Conservation (phyloP, 2,329 filamentous ascomycete species). For the Clarireedia monteithiana region DNA sequence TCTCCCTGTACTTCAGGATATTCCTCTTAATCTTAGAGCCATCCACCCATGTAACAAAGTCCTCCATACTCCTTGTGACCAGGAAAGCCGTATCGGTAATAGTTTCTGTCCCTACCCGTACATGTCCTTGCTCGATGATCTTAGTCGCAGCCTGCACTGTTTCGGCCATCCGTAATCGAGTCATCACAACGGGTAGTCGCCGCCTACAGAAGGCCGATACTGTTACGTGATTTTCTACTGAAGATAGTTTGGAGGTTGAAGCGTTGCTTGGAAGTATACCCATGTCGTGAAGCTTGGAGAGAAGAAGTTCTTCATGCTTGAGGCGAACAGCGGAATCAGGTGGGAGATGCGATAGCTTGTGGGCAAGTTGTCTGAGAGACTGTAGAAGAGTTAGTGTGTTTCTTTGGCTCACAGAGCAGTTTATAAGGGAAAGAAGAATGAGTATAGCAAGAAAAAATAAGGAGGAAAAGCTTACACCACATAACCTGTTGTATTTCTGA, state of each 20-base stretch:
- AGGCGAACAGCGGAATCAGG: conserved; percentile 68
- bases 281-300: conserved; percentile 91
- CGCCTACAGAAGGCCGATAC: conserved; percentile 83
- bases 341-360: conserved; percentile 77
- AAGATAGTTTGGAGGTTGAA: conserved; percentile 62
- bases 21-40: conserved; percentile 96
- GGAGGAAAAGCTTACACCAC: conserved; percentile 46
- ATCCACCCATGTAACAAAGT: conserved; percentile 94
- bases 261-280: conserved; percentile 67
- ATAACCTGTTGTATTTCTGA: conserved; percentile 57
- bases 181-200: conserved; percentile 85
- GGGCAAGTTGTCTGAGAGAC: conserved; percentile 84
- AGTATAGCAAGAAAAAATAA: neutral
- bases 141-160: conserved; percentile 76
- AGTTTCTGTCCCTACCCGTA: conserved; percentile 83
- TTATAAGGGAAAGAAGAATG: neutral
- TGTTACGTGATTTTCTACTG: conserved; percentile 81
- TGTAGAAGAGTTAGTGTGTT: conserved; percentile 30
- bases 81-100: conserved; percentile 85
- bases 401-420: neutral
- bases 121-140: conserved; percentile 90
- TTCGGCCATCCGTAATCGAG: conserved; percentile 82
- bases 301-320: conserved; percentile 78
- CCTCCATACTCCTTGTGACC: conserved; percentile 84
- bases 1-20: conserved; percentile 90